Conservation (phyloP, 257 asterid species). For the Rauvolfia tetraphylla region DNA sequence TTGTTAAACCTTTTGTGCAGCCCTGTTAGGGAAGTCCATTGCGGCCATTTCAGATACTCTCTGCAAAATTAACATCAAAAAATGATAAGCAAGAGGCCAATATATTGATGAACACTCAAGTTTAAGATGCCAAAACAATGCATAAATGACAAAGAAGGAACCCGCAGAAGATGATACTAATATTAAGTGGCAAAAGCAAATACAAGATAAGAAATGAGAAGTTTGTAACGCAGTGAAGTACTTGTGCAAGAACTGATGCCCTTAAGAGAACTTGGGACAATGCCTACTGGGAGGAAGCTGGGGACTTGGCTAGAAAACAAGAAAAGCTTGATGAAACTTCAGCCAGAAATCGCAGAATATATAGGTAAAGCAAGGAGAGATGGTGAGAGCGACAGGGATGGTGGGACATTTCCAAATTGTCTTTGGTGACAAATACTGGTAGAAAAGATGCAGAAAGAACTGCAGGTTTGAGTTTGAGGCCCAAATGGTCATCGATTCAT, state of each 20-base stretch:
- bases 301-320: not conserved
- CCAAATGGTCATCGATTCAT: slow-evolving; percentile 10
- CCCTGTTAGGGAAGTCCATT: slow-evolving; percentile 24
- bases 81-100: not conserved
- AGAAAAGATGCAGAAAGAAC: not conserved
- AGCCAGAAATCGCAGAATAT: slow-evolving; percentile 19
- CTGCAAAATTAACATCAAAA: slow-evolving; percentile 31
- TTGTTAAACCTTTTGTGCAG: slow-evolving; percentile 30
- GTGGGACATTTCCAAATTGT: slow-evolving; percentile 25
- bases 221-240: not conserved
- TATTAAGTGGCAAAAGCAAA: not conserved
- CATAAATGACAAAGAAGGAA: not conserved
- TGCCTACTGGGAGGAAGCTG: not conserved
- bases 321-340: slow-evolving; percentile 12
- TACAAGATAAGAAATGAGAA: no score
- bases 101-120: not conserved
- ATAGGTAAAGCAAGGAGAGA: slow-evolving; percentile 17
- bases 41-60: slow-evolving; percentile 41
- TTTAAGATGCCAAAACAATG: not conserved
- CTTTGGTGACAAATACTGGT: not conserved
- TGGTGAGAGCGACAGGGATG: slow-evolving; percentile 10
- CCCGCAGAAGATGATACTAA: not conserved
- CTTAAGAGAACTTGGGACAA: not conserved
- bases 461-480: slow-evolving; percentile 6
- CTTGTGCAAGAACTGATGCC: not conserved